phyloP scores from a whole-genome alignment of 164 flowering plant species.

The Umbilicus rupestris region DNA sequence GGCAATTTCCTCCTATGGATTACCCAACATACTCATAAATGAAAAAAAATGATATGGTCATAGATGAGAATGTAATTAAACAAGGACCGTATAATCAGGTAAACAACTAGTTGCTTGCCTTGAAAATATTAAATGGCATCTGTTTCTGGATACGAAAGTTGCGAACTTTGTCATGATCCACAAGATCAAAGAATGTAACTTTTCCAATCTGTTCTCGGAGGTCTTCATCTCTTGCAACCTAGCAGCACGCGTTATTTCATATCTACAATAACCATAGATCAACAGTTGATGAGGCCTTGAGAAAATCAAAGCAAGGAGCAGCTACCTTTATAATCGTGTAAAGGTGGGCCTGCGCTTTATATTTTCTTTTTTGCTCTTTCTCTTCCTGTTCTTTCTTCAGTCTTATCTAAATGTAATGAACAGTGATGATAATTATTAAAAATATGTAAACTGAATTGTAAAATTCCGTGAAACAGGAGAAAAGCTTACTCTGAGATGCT shows the following conservation, averaged over 20 bases:
- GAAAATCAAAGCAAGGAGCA: background rate
- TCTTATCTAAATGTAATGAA: conserved; percentile 40
- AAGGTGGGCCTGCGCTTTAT: conserved; percentile 77
- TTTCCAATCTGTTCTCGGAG: conserved; percentile 9
- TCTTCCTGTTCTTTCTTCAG: conserved; percentile 91
- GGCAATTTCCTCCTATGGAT: conserved; percentile 76
- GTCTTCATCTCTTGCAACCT: conserved; percentile 10
- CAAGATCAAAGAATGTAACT: conserved; percentile 11
- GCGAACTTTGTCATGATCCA: conserved; percentile 11
- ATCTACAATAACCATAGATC: conserved; percentile 1
- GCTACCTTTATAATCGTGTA: conserved; percentile 73
- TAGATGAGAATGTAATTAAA: background rate
- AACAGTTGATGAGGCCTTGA: conserved; percentile 5
- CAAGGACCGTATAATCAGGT: background rate
- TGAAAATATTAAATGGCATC: conserved; percentile 12
- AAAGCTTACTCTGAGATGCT: conserved; percentile 59
- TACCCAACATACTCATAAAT: background rate
- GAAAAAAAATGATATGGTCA: background rate
- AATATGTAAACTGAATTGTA: background rate
- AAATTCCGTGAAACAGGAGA: background rate
- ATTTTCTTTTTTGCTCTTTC: conserved; percentile 75
- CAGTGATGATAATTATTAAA: background rate
- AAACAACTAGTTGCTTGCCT: conserved; percentile 1
- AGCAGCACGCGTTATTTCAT: conserved; percentile 5
- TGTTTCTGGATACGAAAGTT: conserved; percentile 11